Evolutionary conservation across 345 rosid genomes (phyloP).

Genomic region (Aquilaria sinensis): DNA sequence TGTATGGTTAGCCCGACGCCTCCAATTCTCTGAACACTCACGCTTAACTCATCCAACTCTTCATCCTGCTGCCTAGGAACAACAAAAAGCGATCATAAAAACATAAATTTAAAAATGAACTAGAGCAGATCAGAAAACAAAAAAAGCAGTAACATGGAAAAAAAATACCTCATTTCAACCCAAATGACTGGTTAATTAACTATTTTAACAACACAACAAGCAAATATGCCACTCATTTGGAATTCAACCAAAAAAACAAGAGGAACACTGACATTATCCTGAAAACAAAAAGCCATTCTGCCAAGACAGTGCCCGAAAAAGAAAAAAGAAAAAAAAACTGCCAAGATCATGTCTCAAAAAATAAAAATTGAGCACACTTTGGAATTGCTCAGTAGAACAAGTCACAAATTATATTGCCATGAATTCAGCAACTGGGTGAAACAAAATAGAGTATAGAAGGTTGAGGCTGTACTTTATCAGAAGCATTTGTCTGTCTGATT

Average conservation of each 20-base stretch:
- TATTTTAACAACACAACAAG: background rate
- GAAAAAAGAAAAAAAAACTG: too few species aligned
- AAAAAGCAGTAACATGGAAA: background rate
- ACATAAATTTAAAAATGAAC: background rate
- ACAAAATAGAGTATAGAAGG: background rate
- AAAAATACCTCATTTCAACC: background rate
- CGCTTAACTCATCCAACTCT: conserved; percentile 93
- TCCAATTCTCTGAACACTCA: conserved; percentile 86
- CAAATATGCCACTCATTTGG: background rate
- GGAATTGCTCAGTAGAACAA: background rate
- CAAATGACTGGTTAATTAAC: background rate
- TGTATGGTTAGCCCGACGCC: conserved; percentile 96
- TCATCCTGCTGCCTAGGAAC: conserved; percentile 80
- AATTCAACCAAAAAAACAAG: too few species aligned
- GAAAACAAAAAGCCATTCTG: too few species aligned
- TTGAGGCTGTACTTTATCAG: conserved; percentile 63
- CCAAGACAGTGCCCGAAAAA: too few species aligned
- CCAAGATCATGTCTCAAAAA: too few species aligned
- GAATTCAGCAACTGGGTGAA: background rate
- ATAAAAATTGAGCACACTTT: too few species aligned
- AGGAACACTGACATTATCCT: too few species aligned
- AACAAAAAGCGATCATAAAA: conserved; percentile 1
- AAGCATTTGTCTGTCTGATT: conserved; percentile 93
- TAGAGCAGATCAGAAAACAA: background rate
- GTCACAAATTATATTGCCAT: background rate